Base-by-base conservation (phyloP, 345 rosid genomes). In the Eucalyptus curtisii region DNA sequence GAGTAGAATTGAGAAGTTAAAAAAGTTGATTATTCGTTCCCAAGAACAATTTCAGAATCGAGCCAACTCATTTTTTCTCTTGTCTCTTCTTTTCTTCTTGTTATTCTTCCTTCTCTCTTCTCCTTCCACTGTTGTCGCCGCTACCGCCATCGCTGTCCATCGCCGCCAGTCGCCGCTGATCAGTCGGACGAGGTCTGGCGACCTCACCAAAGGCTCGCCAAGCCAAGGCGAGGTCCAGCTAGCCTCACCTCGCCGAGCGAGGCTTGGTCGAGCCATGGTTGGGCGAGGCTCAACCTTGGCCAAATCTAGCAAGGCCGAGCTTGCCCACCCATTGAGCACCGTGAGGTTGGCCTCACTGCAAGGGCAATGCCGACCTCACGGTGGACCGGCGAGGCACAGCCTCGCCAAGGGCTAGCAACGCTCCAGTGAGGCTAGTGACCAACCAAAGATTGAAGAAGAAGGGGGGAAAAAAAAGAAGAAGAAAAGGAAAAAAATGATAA, bases 81-180 rank as follows among this genome's bases (percentile, higher is more conserved):
- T 17, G 3, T 19, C 4, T 52, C 10, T 52, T 52, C 24, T 52
- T 52, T 52, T 52, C 24, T 52, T 52, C 10, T 52, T 52, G 24
- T 52, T 52, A 19, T 52, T 52, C 55, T 52, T 52, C 10, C 10
- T 52, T 52, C 55, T 19, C 55, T 52, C 55, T 52, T 52, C 55
- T 19, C 19, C 55, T 52, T 52, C 55, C 55, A 52, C 10, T 19
- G 0, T 7, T 52, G 55, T 52, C 2, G 4, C 10, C 24, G 1
- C 10, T 52, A 7, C 0, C 1, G 0, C 57, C 57, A 52, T 52
- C 4, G 24, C 1, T 52, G 24, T 52, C 1, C 2, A 19, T 19
- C 10, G 0, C 24, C 2, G 0, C 55, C 2, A 19, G 0, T 19
- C 1, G 2, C 4, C 24, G 1, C 57, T 19, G 0, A 52, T 24